Evolutionary conservation across 2,329 filamentous ascomycete genomes (phyloP), one percentile per base, ranked within the genome.

Genomic region (Calonectria crousiana): DNA sequence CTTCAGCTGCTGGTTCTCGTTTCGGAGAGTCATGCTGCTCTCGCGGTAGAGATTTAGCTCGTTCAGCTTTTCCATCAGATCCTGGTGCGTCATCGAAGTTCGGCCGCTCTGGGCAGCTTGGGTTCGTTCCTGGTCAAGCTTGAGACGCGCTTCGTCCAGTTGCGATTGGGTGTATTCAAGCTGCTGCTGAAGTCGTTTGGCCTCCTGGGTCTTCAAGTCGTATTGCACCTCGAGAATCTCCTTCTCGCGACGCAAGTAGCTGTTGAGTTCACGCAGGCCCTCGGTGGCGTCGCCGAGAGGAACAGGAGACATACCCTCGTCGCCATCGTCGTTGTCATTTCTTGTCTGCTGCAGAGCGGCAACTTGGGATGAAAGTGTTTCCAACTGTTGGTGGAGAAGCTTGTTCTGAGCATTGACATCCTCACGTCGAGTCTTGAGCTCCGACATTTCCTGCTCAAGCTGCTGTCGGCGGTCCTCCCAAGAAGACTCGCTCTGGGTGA

Each of bases 221-320:
- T 95, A 94, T 81, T 98, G 96, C n/a, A 98, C 95, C 79, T 99
- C 96, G 11, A 98, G 90, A 77, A 99, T 98, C 83, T 98, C 97
- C 88, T 98, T 99, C 86, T 99, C 97, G 52, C 95, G 94, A 58
- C 96, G 93, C 75, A 99, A 88, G 84, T 97, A 99, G 75, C 92
- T 94, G 85, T 98, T 97, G 71, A 99, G 91, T 81, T 98, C 96
- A 75, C 97, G 94, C 13, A 98, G 90, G 68, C 94, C 95, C 77
- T 95, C 94, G 13, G 93, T 87, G 51, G 91, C 92, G 44, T 91
- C 88, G 66, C 92, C 89, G 6, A 90, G 86, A 9, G 89, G 85
- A 20, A 89, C 85, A 1, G 89, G 84, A 16, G 87, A 87, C 72
- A 89, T 86, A 16, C 87, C 87, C 36, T 94, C 92, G 16, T 91